These are phyloP conservation scores for Thamnidium elegans DNA, from an alignment of 192 early-diverging fungal genomes.

Conservation along the genomic window DNA sequence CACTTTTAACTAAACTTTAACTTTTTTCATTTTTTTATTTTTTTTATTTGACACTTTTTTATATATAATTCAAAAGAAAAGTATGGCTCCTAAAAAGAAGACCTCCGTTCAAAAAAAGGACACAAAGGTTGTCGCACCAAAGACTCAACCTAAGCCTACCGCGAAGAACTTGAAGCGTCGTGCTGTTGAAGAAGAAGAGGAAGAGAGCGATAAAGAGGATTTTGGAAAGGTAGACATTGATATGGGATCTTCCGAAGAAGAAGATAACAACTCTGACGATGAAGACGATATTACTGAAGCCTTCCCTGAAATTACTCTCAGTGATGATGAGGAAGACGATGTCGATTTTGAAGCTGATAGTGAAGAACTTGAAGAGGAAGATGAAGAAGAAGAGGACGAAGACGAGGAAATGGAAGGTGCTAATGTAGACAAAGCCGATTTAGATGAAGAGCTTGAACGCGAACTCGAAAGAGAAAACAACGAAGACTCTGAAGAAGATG, in stretches of 20 bases:
- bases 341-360: constrained; percentile 43
- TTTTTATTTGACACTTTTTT: neutral
- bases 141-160: neutral
- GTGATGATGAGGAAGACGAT: constrained; percentile 40
- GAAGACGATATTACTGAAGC: constrained; percentile 41
- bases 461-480: constrained; percentile 23
- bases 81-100: neutral
- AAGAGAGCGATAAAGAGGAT: constrained; percentile 42
- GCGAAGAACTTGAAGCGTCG: constrained; percentile 1
- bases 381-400: constrained; percentile 12
- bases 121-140: neutral
- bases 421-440: constrained; percentile 44
- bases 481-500: constrained; percentile 21
- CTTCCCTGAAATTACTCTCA: constrained; percentile 28
- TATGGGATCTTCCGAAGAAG: constrained; percentile 52
- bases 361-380: constrained; percentile 24
- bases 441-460: constrained; percentile 43
- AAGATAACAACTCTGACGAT: constrained; percentile 30
- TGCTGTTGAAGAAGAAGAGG: neutral
- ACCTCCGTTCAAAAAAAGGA: neutral
- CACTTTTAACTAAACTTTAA: neutral
- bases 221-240: constrained; percentile 51
- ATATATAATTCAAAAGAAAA: neutral
- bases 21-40: neutral
- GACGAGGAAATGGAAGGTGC: constrained; percentile 31